phyloP scores from a whole-genome alignment of 1,284 basidiomycete species.

The Phylloporus sp. region DNA sequence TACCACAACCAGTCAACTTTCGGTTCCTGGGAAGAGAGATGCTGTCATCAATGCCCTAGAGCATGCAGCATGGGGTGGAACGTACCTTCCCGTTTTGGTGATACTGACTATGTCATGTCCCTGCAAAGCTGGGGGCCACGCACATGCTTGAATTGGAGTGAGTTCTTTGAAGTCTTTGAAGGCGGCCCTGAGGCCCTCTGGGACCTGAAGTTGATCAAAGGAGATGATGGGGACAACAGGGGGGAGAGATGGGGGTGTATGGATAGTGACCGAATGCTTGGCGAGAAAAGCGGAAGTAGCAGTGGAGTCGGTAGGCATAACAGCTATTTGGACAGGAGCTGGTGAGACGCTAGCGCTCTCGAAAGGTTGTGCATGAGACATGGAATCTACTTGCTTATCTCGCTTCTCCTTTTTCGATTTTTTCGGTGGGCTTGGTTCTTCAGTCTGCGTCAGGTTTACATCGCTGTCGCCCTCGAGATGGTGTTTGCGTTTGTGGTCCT shows the following conservation, averaged over 20 bases:
- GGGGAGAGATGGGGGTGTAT: conserved; percentile 49
- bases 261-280: conserved; percentile 78
- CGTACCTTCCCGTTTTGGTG: conserved; percentile 92
- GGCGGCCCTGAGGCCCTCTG: conserved; percentile 61
- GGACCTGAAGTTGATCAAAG: conserved; percentile 78
- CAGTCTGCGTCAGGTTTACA: not conserved
- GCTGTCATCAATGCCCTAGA: not conserved
- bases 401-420: conserved; percentile 38
- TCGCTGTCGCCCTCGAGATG: conserved; percentile 19
- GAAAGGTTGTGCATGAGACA: conserved; percentile 24
- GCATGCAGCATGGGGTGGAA: not conserved
- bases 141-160: conserved; percentile 95
- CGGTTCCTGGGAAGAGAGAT: not conserved
- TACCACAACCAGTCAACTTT: conserved; percentile 12
- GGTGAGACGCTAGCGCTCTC: not conserved
- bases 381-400: conserved; percentile 21
- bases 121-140: conserved; percentile 89
- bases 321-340: conserved; percentile 11
- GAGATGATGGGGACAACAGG: conserved; percentile 73
- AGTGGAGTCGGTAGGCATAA: conserved; percentile 33
- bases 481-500: conserved; percentile 38
- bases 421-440: conserved; percentile 21
- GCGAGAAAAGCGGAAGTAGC: conserved; percentile 68
- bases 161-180: conserved; percentile 84
- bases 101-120: conserved; percentile 94